Base-by-base conservation (phyloP, 2,329 filamentous ascomycete species). In the Didymella arachidicola region DNA sequence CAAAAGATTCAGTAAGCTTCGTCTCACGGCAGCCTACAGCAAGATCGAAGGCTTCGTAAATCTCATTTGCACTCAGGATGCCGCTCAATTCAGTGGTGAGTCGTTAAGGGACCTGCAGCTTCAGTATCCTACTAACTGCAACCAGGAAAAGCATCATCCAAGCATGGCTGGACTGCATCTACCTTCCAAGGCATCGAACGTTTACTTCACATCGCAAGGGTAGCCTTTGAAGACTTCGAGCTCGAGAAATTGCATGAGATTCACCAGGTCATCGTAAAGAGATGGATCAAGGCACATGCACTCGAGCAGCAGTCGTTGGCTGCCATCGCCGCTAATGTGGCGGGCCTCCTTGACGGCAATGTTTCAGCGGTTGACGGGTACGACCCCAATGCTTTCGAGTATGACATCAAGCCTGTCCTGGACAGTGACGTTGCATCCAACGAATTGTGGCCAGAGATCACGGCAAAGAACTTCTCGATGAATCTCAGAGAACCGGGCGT, bases 181-280 rank as follows among this genome's bases (percentile, higher is more conserved):
- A 18, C 55, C 2, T 65, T 65, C 32, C 41, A 26, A 10, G 50
- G 53, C 4, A 47, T 60, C 1, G 57, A 57, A 7, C 46, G 59
- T 14, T 50, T 60, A 0, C 18, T 64, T 12, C 63, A 66, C n/a
- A 25, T 62, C 25, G 57, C 61, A 11, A 51, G 63, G 2, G 26
- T 64, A 0, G 59, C 60, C 6, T 57, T 53, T 34, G 60, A 68
- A 14, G 19, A 53, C 14, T 42, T 43, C 3, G 46, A 61, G 22
- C 1, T 48, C 4, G 48, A 39, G 2, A 16, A 22, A 2, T 44
- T 64, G 1, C 12, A 29, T 4, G 42, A 44, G 0, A 61, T 64
- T 2, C 51, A 44, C 3, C 25, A 59, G 4, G 59, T 53, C 7
- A 60, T 57, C 43, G 39, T 53, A 22, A 34, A 36, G 16, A 30